Evolutionary conservation across 805 yeast genomes (phyloP), one percentile per base, ranked within the genome.

Genomic region (Saccharomycopsis oosterbeekiorum): DNA sequence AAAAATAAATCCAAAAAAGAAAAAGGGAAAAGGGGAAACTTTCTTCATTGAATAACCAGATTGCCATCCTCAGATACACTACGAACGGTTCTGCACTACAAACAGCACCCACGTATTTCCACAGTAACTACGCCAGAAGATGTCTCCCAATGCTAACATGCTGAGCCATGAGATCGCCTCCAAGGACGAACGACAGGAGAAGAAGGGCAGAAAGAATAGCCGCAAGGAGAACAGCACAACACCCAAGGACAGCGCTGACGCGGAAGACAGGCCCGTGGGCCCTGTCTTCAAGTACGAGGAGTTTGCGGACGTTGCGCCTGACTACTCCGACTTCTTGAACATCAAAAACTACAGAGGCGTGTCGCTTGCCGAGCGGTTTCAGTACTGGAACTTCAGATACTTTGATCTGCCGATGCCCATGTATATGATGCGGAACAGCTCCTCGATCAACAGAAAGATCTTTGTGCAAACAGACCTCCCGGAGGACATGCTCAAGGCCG

Each of bases 401-500:
- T 55, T 63, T 9, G 58, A 56, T 41, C 51, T 34, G 15, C 55
- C 41, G 12, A 15, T 55, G n/a, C 65, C 65, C 9, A 1, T 51
- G 6, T 63, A 59, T 42, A 56, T 63, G 24, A 54, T 47, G 21
- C 59, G 61, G 17, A 43, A 54, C 29, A 29, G 61, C 19, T 26
- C 53, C 21, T 40, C 17, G 24, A 34, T 63, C 9, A 53, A 47
- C 11, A 58, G 88, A 58, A 69, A 72, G 34, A 73, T 84, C 36
- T 83, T 71, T 66, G 80, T 80, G 65, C 82, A 83, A 68, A 70
- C 75, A 62, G 76, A 75, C 8, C 70, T 83, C 50, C 86, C 87
- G 1, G 71, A 69, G 5, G 70, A 74, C 21, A 74, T 75, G 72
- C 75, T 79, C 61, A 58, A 59, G 1, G 19, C 29, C 4, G n/a